phyloP scores from a whole-genome alignment of 1,284 basidiomycete genomes.

The Ceratorhiza oryzae-sativae region DNA sequence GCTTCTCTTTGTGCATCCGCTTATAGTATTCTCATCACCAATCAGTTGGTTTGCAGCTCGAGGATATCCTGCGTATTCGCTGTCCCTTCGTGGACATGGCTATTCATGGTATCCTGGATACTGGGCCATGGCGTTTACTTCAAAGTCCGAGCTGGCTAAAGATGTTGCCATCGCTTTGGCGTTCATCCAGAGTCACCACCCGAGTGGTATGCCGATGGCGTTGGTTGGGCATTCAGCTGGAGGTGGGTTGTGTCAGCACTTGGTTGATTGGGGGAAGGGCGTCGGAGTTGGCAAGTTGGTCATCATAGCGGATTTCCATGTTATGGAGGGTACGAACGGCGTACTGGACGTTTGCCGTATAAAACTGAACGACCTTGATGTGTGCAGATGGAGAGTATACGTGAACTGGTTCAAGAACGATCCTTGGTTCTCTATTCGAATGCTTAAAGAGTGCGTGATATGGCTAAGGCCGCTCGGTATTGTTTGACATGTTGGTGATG shows the following conservation, averaged over 20 bases:
- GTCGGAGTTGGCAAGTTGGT: constrained; percentile 23
- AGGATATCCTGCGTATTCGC: constrained; percentile 21
- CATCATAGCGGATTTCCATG: constrained; percentile 21
- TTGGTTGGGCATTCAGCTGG: constrained; percentile 28
- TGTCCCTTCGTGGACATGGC: constrained; percentile 25
- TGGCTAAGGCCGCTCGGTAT: neutral
- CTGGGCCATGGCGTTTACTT: constrained; percentile 22
- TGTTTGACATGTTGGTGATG: neutral
- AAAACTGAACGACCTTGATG: no score
- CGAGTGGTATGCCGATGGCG: neutral
- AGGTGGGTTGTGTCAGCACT: constrained; percentile 26
- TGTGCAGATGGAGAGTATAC: constrained; percentile 14
- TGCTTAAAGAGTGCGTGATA: constrained; percentile 8
- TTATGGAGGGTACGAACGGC: constrained; percentile 9
- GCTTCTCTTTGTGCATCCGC: no score
- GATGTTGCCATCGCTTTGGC: constrained; percentile 18
- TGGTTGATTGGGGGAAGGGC: constrained; percentile 25
- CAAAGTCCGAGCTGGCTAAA: constrained; percentile 30
- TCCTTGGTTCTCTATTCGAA: constrained; percentile 25
- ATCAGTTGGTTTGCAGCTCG: constrained; percentile 29
- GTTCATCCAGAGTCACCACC: constrained; percentile 17
- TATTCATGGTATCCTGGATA: constrained; percentile 26
- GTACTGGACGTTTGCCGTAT: no score
- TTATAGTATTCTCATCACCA: neutral
- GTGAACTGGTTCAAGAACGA: constrained; percentile 26